Evolutionary conservation across 2,329 filamentous ascomycete genomes (phyloP).

Genomic region (Alternaria ventricosa): DNA sequence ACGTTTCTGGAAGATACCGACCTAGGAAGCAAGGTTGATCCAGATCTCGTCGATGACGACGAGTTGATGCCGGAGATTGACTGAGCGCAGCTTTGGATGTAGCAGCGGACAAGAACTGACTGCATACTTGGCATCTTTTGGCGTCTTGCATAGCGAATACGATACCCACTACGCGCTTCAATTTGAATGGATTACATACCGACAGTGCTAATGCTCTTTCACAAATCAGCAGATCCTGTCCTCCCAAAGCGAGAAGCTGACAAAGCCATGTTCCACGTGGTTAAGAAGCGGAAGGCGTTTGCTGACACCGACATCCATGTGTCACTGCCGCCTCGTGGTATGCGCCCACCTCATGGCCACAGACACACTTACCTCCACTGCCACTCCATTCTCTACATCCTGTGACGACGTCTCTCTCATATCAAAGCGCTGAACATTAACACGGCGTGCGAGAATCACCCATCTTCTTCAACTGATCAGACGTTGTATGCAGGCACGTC

Average conservation of each 20-base stretch:
- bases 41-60: conserved; percentile 38
- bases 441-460: neutral
- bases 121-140: neutral
- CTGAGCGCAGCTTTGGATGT: neutral
- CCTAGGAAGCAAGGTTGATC: conserved; percentile 78
- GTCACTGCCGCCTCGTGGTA: neutral
- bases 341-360: neutral
- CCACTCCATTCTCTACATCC: neutral
- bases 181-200: neutral
- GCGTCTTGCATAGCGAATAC: neutral
- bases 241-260: neutral
- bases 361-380: neutral
- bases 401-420: neutral
- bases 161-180: conserved; percentile 7
- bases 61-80: conserved; percentile 36
- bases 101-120: neutral
- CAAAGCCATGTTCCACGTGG: too few species aligned
- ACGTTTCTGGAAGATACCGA: conserved; percentile 81
- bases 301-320: neutral
- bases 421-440: neutral
- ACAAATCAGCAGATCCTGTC: neutral
- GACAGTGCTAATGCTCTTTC: rapidly evolving
- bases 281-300: neutral
- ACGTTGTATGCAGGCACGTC: too few species aligned
- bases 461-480: neutral